Base-by-base conservation (phyloP, 306 rosid species). In the Styphnolobium japonicum region DNA sequence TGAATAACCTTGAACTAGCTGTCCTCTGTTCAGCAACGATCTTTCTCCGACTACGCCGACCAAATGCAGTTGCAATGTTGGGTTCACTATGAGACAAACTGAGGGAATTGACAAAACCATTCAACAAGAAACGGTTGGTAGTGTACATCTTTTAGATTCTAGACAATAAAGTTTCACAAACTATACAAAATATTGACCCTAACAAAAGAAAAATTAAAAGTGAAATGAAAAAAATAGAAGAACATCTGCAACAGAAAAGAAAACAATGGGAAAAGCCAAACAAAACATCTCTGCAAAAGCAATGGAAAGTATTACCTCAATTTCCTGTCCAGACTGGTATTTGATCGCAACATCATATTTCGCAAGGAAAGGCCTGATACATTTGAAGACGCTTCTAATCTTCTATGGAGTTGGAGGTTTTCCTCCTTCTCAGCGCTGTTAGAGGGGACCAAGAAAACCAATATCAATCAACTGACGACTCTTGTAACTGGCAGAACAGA, bases 71-170 rank as follows among this genome's bases (percentile, higher is more conserved):
- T 86, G 98, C 92, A 90, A 96, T 87, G 92, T 96, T 93, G 85
- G 99, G 99, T 91, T 96, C 99, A 84, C 97, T 96, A 85, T 90
- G 97, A 76, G 98, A 96, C 71, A 93, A 89, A 93, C 98, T 96
- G 91, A 83, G 85, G 87, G 82, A 85, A 86, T 81, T 70, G 88
- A 83, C 80, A 83, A 79, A 86, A 81, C 67, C 71, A 86, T 77
- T 80, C 75, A 85, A 83, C 75, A 78, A 79, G 73, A 89, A 87
- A 83, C 15, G 73, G 73, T 81, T 77, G 81, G 82, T 60, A 76
- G 81, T 25, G 73, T 79, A 36, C 66, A 73, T 80, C 45, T 75
- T 88, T 67, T 22, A 16, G 74, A 81, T 78, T 87, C 70, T 21
- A 65, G 78, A 73, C 60, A 85, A 70, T 67, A 21, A 81, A 45